Evolutionary conservation across 805 yeast genomes (phyloP), one percentile per base, ranked within the genome.

Genomic region (Metschnikowia bowlesiae): DNA sequence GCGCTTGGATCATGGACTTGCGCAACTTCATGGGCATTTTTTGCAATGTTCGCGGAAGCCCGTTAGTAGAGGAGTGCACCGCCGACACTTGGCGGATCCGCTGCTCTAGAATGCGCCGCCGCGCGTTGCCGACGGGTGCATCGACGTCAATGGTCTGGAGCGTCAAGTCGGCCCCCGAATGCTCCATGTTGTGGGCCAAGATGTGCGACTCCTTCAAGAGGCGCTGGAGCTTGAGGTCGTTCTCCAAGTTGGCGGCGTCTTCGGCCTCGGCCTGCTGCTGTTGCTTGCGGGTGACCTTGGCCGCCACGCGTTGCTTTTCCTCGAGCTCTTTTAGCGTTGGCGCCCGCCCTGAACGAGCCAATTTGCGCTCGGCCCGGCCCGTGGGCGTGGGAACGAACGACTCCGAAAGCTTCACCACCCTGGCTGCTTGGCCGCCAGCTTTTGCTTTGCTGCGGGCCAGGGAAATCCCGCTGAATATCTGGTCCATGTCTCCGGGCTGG

Each of bases 1-100:
- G 79, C 41, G 83, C 76, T 34, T 74, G 69, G 28, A 88, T 72
- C 84, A 91, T 86, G 2, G 96, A 96, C 62, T 87, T 87, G 49
- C 97, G 78, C 74, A 89, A 82, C 16, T 79, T 66, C 90, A 94
- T 91, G 18, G 98, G 96, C 81, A 89, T 88, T 46, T 83, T 87
- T 57, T 87, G 94, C 34, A 85, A 66, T 48, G 70, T 79, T 58
- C 59, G 62, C 35, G 69, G 68, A 30, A 63, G 66, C 13, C 77
- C 85, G 52, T 78, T 76, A 0, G 72, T 62, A 6, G 72, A 58
- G 0, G 88, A 75, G 56, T 73, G 71, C 2, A 48, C 47, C 1
- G 76, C 60, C 0, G 76, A 62, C 1, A 82, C 53, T 9, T 70
- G 65, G 11, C 79, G 67, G 50, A 87, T 68, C 50, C 92, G 71